A percentile compares a stretch with the other conserved stretches of the same genome.
Conservation (phyloP, 495 filamentous ascomycete species). For the Lindgomyces ingoldianus region DNA sequence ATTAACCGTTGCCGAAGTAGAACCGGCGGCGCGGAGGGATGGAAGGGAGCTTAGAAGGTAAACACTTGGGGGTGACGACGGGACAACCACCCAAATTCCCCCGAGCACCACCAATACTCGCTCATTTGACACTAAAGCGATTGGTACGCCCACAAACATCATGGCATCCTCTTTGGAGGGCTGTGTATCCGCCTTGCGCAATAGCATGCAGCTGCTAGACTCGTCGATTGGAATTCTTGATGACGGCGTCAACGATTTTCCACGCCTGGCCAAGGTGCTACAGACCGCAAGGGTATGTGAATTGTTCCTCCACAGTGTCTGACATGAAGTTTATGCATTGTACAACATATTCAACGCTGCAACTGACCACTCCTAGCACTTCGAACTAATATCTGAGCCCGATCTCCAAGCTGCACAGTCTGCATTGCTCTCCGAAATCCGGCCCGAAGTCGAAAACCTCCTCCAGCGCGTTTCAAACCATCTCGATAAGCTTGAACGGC, state of each 20-base stretch:
- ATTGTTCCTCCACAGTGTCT: too few species aligned
- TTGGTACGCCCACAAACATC: not conserved
- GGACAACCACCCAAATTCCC: not conserved
- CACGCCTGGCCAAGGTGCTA: constrained; percentile 69
- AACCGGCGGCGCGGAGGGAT: not conserved
- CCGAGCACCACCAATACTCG: not conserved
- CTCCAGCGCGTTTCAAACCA: constrained; percentile 65
- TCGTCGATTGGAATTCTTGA: constrained; percentile 73
- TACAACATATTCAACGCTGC: not conserved
- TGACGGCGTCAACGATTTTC: constrained; percentile 71
- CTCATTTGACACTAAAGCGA: not conserved
- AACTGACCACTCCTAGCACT: constrained; percentile 57
- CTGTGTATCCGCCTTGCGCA: constrained; percentile 70
- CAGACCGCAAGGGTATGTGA: constrained; percentile 65
- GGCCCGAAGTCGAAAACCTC: constrained; percentile 69
- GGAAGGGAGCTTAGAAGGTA: not conserved
- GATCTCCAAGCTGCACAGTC: constrained; percentile 68
- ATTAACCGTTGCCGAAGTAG: not conserved
- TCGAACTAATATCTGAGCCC: constrained; percentile 73
- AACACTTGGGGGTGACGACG: not conserved
- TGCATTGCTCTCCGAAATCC: constrained; percentile 69
- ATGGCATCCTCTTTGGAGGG: constrained; percentile 54
- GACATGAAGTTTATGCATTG: too few species aligned
- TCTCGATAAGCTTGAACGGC: constrained; percentile 70
- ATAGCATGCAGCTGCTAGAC: constrained; percentile 70